Percentiles rank a stretch among this genome's conserved stretches.
These are phyloP conservation scores for Pestalotiopsis sp. DNA, from an alignment of 2,329 filamentous ascomycete species.

Conservation along the genomic window DNA sequence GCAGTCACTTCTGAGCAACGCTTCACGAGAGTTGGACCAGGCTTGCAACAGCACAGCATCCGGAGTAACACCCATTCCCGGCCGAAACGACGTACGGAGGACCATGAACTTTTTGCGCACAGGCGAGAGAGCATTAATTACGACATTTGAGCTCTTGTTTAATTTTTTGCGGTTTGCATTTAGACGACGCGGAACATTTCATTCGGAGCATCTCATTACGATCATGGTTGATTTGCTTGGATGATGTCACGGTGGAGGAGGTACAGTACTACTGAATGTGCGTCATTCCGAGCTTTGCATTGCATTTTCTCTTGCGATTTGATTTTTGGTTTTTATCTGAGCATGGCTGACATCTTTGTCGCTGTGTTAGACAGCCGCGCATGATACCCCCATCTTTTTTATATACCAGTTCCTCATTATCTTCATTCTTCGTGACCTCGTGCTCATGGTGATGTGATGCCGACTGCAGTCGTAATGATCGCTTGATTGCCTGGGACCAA, in stretches of 20 bases:
- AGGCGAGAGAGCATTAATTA: neutral
- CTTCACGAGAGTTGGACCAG: neutral
- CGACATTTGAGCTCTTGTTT: neutral
- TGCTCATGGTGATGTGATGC: slow-evolving; percentile 25
- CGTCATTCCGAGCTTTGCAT: neutral
- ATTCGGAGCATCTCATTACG: neutral
- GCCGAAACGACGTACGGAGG: neutral
- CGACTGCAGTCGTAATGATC: too few relatives aligned
- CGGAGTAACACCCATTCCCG: neutral
- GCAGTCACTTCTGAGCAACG: neutral
- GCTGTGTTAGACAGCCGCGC: neutral
- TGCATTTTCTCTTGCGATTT: neutral
- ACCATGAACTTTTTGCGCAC: neutral
- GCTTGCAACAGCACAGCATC: neutral
- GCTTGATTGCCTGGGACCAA: neutral
- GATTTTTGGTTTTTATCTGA: neutral
- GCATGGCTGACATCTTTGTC: neutral
- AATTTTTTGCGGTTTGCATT: neutral
- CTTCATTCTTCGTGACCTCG: neutral
- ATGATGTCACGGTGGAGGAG: neutral
- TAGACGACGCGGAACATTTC: neutral
- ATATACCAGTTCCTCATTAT: neutral
- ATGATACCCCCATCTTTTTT: slow-evolving; percentile 10
- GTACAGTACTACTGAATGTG: neutral
- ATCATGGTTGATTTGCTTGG: neutral